phyloP scores from a whole-genome alignment of 768 basidiomycete species.

The Macrocybe gigantea region DNA sequence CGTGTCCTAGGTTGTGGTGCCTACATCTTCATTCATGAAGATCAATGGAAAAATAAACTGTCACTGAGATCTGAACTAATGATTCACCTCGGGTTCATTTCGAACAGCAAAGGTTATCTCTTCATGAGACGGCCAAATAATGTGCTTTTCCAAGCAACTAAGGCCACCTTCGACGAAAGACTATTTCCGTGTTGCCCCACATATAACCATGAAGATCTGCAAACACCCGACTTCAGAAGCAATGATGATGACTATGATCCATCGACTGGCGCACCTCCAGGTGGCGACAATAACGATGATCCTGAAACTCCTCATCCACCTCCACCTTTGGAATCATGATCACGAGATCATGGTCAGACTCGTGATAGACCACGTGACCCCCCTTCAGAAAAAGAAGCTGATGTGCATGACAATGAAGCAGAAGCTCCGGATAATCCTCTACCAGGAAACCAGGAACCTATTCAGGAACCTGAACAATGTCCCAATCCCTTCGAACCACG shows the following conservation, averaged over 20 bases:
- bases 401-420: neutral
- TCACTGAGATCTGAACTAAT: neutral
- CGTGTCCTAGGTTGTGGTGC: conserved; percentile 7
- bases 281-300: neutral
- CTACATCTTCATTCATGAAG: conserved; percentile 2
- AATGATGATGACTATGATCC: neutral
- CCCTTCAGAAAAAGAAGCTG: neutral
- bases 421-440: too few relatives aligned
- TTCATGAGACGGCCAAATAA: conserved; percentile 2
- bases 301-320: neutral
- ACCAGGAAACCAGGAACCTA: too few relatives aligned
- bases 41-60: neutral
- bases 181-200: conserved; percentile 2
- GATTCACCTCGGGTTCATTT: neutral
- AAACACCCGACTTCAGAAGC: too few relatives aligned
- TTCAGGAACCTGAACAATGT: too few relatives aligned
- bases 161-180: conserved; percentile 4
- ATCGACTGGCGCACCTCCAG: neutral
- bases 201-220: neutral
- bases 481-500: too few relatives aligned
- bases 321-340: too few relatives aligned
- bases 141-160: conserved; percentile 1
- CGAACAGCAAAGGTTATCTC: neutral
- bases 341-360: too few relatives aligned
- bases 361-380: too few relatives aligned